A percentile compares a stretch with the other conserved stretches of the same genome.
Evolutionary conservation across 108 stramenopile genomes (phyloP).

Genomic region (Chaetoceros muelleri): DNA sequence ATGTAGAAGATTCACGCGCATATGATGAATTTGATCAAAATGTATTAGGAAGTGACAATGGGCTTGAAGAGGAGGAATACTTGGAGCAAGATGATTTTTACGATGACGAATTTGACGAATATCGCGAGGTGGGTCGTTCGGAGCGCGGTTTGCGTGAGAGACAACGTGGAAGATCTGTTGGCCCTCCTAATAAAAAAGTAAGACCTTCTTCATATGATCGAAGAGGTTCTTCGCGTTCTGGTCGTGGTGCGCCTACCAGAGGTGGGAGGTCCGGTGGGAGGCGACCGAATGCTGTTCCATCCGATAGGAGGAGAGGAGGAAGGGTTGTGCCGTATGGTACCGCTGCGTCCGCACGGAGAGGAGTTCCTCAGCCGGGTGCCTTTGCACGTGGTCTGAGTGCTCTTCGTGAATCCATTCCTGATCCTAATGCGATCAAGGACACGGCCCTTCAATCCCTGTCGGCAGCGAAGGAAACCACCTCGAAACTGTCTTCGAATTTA

Average conservation of each 20-base stretch:
- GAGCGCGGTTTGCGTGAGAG: no score
- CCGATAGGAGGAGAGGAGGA: no score
- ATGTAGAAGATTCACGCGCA: no score
- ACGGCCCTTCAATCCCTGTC: constrained; percentile 40
- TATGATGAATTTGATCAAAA: no score
- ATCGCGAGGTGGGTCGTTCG: no score
- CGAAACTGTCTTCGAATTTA: constrained; percentile 48
- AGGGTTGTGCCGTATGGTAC: constrained; percentile 41
- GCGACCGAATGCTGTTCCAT: constrained; percentile 4
- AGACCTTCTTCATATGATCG: no score
- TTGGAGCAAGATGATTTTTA: no score
- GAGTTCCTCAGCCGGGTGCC: constrained; percentile 26
- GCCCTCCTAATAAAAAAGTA: no score
- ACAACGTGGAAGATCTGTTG: no score
- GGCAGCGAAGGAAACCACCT: constrained; percentile 52
- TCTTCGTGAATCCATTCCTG: constrained; percentile 60
- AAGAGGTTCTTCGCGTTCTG: constrained; percentile 7
- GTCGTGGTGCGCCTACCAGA: constrained; percentile 10
- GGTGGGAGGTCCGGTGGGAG: constrained; percentile 7
- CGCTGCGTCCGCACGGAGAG: constrained; percentile 12
- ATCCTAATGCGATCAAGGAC: constrained; percentile 44
- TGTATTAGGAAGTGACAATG: no score
- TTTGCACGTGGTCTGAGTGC: constrained; percentile 64
- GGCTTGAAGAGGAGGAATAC: no score
- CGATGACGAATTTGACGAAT: no score